Percentiles rank a stretch among this genome's conserved stretches.
These are phyloP conservation scores for Lophiostoma macrostomum DNA, from an alignment of 495 filamentous ascomycete genomes.

Conservation along the genomic window DNA sequence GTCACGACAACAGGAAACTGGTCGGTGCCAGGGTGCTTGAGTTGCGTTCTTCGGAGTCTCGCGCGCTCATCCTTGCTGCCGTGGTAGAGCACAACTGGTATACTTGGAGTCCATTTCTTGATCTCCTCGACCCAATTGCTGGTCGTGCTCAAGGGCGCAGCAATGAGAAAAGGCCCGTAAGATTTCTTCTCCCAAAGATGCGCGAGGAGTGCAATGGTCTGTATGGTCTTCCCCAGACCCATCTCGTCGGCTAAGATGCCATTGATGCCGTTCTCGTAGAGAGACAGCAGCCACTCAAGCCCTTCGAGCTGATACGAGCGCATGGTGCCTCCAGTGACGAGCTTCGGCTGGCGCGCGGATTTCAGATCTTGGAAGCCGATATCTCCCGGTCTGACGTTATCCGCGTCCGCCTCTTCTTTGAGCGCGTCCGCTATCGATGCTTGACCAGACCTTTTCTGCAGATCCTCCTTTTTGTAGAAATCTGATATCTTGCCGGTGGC, in stretches of 20 bases:
- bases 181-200: slow-evolving; percentile 81
- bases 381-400: slow-evolving; percentile 55
- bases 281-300: slow-evolving; percentile 79
- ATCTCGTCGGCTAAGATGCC: slow-evolving; percentile 97
- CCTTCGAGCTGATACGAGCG: slow-evolving; percentile 92
- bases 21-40: slow-evolving; percentile 57
- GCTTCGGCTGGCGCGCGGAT: slow-evolving; percentile 78
- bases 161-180: slow-evolving; percentile 85
- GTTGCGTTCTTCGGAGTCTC: slow-evolving; percentile 63
- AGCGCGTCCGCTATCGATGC: slow-evolving; percentile 53
- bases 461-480: slow-evolving; percentile 58
- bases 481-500: slow-evolving; percentile 51
- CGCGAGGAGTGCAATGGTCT: slow-evolving; percentile 88
- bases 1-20: slow-evolving; percentile 91
- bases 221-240: slow-evolving; percentile 93
- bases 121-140: slow-evolving; percentile 98
- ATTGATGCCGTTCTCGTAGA: slow-evolving; percentile 91
- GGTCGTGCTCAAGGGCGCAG: slow-evolving; percentile 85
- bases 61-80: slow-evolving; percentile 71
- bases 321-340: slow-evolving; percentile 87
- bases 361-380: slow-evolving; percentile 74
- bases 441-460: slow-evolving; percentile 52
- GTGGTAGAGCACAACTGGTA: slow-evolving; percentile 87
- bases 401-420: slow-evolving; percentile 54
- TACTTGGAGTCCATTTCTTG: slow-evolving; percentile 77